Base-by-base conservation (phyloP, 345 rosid genomes). In the Lagerstroemia speciosa region DNA sequence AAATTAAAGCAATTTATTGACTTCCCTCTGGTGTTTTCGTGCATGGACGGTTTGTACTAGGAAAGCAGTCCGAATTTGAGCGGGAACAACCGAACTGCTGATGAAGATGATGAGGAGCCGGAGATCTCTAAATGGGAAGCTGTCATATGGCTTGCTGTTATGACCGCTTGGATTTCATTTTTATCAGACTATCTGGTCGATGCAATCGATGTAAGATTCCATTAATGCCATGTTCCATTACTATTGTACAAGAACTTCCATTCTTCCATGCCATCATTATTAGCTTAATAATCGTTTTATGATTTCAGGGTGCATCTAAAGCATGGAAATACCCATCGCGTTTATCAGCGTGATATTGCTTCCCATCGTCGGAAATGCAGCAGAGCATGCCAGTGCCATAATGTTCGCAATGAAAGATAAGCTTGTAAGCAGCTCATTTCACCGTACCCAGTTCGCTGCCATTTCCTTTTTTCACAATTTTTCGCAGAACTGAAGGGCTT, bases 401-500 rank as follows among this genome's bases (percentile, higher is more conserved):
- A 91, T 91, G 92, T 91, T 93, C 70, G 98, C 97, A 53, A 89
- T 91, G 96, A 91, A 93, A 80, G 94, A 91, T 78, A 93, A 93
- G 80, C 92, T 93, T 72, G 98, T 93, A 85, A 62, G 84, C 61
- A 67, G n/a, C 66, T 43, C 62, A n/a, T 34, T 63, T 33, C 5
- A 6, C 24, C 24, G 66, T n/a, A 52, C 57, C 26, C 5, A 11
- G 22, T 20, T 52, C 1, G 2, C 57, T 11, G 57, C 48, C 17
- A 2, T 34, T 63, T 63, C 66, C 5, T n/a, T n/a, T 15, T 31
- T 50, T 45, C 15, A 37, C 43, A 27, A 36, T 26, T 62, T 57
- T 32, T 24, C 30, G 24, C 29, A 53, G 40, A 52, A 27, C 46
- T 34, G 12, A 36, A 58, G 1, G 46, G 48, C 11, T 45, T 70